Percentiles rank a stretch among this genome's conserved stretches.
Conservation (phyloP, 306 rosid genomes). For the Fragaria nilgerrensis region DNA sequence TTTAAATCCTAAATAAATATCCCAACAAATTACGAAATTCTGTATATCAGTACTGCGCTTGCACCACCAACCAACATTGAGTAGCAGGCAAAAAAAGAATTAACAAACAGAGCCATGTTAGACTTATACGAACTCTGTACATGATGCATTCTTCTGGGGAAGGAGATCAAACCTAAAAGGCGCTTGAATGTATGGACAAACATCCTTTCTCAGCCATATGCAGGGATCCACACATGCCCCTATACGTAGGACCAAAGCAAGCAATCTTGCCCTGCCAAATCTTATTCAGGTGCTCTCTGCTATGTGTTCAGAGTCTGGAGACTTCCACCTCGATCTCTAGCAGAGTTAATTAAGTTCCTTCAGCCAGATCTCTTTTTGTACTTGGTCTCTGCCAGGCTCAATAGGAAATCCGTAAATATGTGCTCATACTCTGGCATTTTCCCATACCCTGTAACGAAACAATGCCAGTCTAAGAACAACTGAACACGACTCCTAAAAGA, state of each 20-base stretch:
- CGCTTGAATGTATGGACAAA: background rate
- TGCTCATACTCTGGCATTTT: slow-evolving; percentile 95
- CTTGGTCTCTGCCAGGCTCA: slow-evolving; percentile 59
- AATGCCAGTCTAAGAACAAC: background rate
- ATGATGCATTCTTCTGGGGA: slow-evolving; percentile 1
- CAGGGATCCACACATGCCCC: slow-evolving; percentile 19
- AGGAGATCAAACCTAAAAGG: slow-evolving; percentile 4
- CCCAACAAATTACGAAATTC: background rate
- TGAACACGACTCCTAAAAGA: background rate
- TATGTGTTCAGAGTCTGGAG: background rate
- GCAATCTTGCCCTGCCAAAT: slow-evolving; percentile 11
- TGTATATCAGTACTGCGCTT: background rate
- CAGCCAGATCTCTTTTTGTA: slow-evolving; percentile 54
- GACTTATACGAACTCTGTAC: slow-evolving; percentile 21
- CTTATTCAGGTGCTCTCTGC: slow-evolving; percentile 3
- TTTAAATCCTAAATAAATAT: background rate
- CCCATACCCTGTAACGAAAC: slow-evolving; percentile 66
- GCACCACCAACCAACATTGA: background rate
- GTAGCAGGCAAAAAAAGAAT: slow-evolving; percentile 8
- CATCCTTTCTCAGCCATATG: slow-evolving; percentile 9
- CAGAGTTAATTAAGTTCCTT: slow-evolving; percentile 13
- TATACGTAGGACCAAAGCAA: slow-evolving; percentile 1
- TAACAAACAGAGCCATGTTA: slow-evolving; percentile 17
- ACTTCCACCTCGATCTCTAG: background rate
- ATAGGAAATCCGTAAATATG: slow-evolving; percentile 83